phyloP scores from a whole-genome alignment of 2,329 filamentous ascomycete genomes.

The Microascus cirrosus region DNA sequence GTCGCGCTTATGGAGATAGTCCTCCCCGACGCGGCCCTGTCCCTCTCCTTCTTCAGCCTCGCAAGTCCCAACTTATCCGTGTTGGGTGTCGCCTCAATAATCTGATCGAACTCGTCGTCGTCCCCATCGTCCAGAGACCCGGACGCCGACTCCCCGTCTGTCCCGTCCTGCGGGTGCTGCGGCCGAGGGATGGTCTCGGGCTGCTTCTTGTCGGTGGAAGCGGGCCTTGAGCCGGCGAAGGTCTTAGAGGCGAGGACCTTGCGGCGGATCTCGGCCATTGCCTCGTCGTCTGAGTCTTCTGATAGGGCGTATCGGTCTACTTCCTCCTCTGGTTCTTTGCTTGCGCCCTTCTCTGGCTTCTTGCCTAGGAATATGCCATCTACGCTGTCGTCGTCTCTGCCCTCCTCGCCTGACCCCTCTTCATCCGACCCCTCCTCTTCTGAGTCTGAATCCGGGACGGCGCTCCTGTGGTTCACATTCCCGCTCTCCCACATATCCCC shows the following conservation, averaged over 20 bases:
- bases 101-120: constrained; percentile 80
- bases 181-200: constrained; percentile 53
- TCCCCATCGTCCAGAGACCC: constrained; percentile 36
- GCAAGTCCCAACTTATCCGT: constrained; percentile 69
- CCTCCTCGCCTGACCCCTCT: constrained; percentile 16
- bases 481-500: constrained; percentile 84
- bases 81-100: constrained; percentile 82
- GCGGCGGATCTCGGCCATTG: constrained; percentile 85
- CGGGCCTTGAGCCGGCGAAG: constrained; percentile 44
- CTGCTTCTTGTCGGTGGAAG: constrained; percentile 23
- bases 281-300: constrained; percentile 64
- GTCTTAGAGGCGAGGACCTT: constrained; percentile 87
- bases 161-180: constrained; percentile 28
- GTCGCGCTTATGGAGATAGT: constrained; percentile 37
- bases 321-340: constrained; percentile 24
- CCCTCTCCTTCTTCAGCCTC: constrained; percentile 44
- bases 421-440: constrained; percentile 33
- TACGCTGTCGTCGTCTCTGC: constrained; percentile 29
- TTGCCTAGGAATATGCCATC: constrained; percentile 53
- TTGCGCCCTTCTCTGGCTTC: constrained; percentile 24
- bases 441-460: constrained; percentile 34
- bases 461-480: constrained; percentile 57
- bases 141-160: constrained; percentile 31
- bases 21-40: constrained; percentile 32
- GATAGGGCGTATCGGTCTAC: constrained; percentile 66